Evolutionary conservation across 371 early-diverging fungal genomes (phyloP).

Genomic region (Mucor piriformis): DNA sequence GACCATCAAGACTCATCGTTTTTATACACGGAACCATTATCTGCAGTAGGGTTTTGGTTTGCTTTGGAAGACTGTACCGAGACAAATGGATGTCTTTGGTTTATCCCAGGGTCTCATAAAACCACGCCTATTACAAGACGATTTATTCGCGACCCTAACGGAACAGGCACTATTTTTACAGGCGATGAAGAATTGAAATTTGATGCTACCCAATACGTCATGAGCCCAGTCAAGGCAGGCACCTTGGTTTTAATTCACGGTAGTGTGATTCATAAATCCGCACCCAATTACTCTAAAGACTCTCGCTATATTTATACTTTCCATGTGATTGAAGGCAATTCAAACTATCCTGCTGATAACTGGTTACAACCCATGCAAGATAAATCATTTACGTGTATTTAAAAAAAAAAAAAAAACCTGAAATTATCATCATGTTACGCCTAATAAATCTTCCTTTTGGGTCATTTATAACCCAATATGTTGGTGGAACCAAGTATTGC

Average conservation of each 20-base stretch:
- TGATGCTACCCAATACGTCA: slow-evolving; percentile 44
- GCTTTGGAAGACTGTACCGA: slow-evolving; percentile 92
- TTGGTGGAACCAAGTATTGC: too few species aligned
- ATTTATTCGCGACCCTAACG: slow-evolving; percentile 67
- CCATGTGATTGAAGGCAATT: slow-evolving; percentile 85
- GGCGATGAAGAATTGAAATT: slow-evolving; percentile 45
- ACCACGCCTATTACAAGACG: slow-evolving; percentile 70
- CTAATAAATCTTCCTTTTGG: too few species aligned
- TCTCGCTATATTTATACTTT: slow-evolving; percentile 93
- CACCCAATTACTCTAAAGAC: slow-evolving; percentile 75
- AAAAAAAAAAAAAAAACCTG: not conserved
- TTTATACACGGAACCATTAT: slow-evolving; percentile 84
- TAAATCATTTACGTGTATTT: slow-evolving; percentile 16
- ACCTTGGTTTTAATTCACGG: slow-evolving; percentile 91
- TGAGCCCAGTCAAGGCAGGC: slow-evolving; percentile 44
- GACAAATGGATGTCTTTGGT: slow-evolving; percentile 87
- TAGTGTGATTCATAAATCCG: slow-evolving; percentile 82
- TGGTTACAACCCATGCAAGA: slow-evolving; percentile 50
- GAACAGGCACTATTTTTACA: slow-evolving; percentile 60
- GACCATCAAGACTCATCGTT: slow-evolving; percentile 91
- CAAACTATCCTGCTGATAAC: slow-evolving; percentile 67
- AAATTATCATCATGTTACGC: too few species aligned
- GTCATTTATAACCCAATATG: too few species aligned
- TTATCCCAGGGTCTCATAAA: slow-evolving; percentile 88
- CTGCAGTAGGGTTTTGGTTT: slow-evolving; percentile 92